These are phyloP conservation scores for Clonostachys sp. DNA, from an alignment of 2,329 filamentous ascomycete genomes.

Conservation along the genomic window DNA sequence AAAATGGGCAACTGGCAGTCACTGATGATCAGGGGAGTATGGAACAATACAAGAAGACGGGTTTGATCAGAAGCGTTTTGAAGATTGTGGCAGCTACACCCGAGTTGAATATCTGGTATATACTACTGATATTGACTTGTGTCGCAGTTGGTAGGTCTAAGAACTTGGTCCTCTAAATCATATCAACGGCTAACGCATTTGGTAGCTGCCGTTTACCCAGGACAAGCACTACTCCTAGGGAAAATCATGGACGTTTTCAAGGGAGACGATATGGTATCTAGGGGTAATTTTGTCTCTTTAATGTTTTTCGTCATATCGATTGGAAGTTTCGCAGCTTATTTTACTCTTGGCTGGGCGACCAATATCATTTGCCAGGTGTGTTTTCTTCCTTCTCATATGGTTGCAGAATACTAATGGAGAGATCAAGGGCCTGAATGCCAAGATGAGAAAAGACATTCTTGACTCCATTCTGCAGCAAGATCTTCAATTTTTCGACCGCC, in stretches of 20 bases:
- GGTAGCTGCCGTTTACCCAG: neutral
- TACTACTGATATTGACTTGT: neutral
- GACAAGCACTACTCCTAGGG: slow-evolving; percentile 5
- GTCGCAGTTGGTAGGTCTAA: neutral
- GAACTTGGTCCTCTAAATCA: neutral
- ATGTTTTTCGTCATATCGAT: slow-evolving; percentile 43
- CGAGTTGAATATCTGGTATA: neutral
- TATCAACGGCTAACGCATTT: slow-evolving; percentile 23
- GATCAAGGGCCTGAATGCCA: slow-evolving; percentile 10
- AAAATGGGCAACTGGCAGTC: too few species aligned
- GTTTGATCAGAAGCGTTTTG: too few species aligned
- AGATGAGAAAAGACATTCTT: slow-evolving; percentile 19
- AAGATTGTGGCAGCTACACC: neutral
- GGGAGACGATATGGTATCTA: neutral
- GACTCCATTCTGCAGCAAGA: slow-evolving; percentile 27
- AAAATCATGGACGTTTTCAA: slow-evolving; percentile 17
- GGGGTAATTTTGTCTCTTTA: slow-evolving; percentile 37
- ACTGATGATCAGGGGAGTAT: too few species aligned
- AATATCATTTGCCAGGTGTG: slow-evolving; percentile 11
- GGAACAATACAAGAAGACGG: neutral
- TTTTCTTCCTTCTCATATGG: neutral
- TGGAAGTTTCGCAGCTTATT: slow-evolving; percentile 29
- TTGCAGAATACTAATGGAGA: neutral
- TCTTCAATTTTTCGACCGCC: slow-evolving; percentile 29
- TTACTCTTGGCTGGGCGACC: slow-evolving; percentile 10